phyloP scores from a whole-genome alignment of 192 early-diverging fungal species.

The Backusella tuberculispora region DNA sequence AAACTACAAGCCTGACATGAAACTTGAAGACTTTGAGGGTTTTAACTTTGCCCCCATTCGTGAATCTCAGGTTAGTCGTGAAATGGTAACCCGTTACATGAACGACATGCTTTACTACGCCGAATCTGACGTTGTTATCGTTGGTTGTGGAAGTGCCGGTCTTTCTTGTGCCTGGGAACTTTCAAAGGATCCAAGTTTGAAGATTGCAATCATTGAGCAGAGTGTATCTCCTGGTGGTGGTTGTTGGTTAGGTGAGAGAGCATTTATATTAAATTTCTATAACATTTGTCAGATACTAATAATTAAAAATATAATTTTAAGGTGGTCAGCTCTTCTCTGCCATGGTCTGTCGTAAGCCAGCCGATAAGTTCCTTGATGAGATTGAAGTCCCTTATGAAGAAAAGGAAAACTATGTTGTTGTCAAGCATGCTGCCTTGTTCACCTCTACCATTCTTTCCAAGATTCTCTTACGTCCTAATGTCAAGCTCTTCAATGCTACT shows the following conservation, averaged over 20 bases:
- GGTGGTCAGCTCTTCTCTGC: constrained; percentile 69
- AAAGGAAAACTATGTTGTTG: constrained; percentile 72
- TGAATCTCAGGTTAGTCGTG: constrained; percentile 64
- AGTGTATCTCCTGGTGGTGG: constrained; percentile 74
- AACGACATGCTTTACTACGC: constrained; percentile 65
- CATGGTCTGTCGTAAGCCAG: constrained; percentile 75
- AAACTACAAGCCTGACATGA: neutral
- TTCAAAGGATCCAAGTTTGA: constrained; percentile 61
- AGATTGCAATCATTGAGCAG: constrained; percentile 73
- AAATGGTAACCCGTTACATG: constrained; percentile 71
- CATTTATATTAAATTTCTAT: no score
- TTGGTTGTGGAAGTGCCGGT: constrained; percentile 75
- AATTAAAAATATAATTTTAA: no score
- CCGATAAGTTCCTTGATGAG: constrained; percentile 65
- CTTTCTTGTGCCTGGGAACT: constrained; percentile 70
- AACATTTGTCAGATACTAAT: no score
- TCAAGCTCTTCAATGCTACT: constrained; percentile 78
- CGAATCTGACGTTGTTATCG: constrained; percentile 71
- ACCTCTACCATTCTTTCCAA: constrained; percentile 74
- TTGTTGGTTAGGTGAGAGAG: constrained; percentile 77
- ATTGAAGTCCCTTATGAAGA: constrained; percentile 71
- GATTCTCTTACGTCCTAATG: constrained; percentile 61
- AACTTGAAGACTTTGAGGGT: constrained; percentile 27
- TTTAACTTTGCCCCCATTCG: constrained; percentile 60
- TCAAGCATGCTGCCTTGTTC: constrained; percentile 75